Base-by-base conservation (phyloP, 106 monocot species). In the Allium fistulosum region DNA sequence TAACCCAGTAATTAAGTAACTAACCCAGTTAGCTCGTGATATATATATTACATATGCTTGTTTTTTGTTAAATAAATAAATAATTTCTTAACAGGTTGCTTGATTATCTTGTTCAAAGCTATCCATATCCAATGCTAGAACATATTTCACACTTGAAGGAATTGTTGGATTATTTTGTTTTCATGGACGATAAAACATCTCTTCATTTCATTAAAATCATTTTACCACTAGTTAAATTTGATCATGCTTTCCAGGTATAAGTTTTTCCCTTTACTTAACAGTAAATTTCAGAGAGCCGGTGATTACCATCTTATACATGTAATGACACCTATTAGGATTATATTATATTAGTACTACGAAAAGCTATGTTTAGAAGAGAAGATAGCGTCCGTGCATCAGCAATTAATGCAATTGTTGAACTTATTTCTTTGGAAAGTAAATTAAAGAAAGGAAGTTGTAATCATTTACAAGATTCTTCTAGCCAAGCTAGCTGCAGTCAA, bases 401-500 rank as follows among this genome's bases (percentile, higher is more conserved):
- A 62, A 69, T 75, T 57, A 80, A 78, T 81, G 83, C 80, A 11
- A 71, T 89, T 11, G 48, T 89, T 74, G 73, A 88, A 63, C 77
- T 97, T 57, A 92, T 97, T 70, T 56, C 84, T 48, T 51, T 67
- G 47, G 86, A 92, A 74, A 77, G 48, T 46, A 89, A 65, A 59
- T 86, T 58, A 9, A 80, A 66, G 73, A 84, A 76, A 89, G 81
- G 45, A 66, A 67, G 71, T 28, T 37, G 58, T 49, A 78, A 80
- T 71, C 63, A 79, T 63, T 55, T 87, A 56, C 75, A 84, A 66
- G 92, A 92, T 27, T 97, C 97, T 57, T 92, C 97, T 11, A 97
- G 97, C 65, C 97, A 97, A 75, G 88, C 97, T 63, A 97, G 97
- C 74, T 88, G 79, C 69, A 97, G 97, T 69, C 97, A 97, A 61